Evolutionary conservation across 306 rosid genomes (phyloP), one percentile per base, ranked within the genome.

Genomic region (Vigna trinervia): DNA sequence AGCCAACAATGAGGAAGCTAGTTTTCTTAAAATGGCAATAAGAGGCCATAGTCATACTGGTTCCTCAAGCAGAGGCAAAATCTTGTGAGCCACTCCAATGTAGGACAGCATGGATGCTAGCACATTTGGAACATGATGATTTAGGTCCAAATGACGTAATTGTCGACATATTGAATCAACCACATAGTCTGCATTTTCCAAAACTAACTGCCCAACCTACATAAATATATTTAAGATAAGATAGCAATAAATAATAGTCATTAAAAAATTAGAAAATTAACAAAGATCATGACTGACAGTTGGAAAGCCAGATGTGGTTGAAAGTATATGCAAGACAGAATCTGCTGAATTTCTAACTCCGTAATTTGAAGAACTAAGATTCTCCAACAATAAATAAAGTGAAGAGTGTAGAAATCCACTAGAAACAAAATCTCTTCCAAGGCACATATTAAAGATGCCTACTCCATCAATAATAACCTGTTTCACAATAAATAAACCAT

Each of bases 391-490:
- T 80, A 92, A 76, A 89, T 94, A 94, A 75, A 94, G 91, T 67
- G 97, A 92, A 34, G 91, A 88, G 86, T 94, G 97, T 84, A 94
- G 97, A 86, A 92, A 94, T 65, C 98, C 97, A 71, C 91, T 72
- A 36, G 92, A 88, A 64, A 83, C 66, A 82, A 92, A 94, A 86
- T 89, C 86, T 78, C 81, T 86, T 79, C 96, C 93, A 26, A 94
- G 92, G 89, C 93, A 94, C 73, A 90, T 78, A 82, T 79, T 87
- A 63, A 87, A 85, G 78, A 94, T 85, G 69, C 98, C 98, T 70
- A 94, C 85, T 77, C 98, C 98, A 66, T 94, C 96, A 69, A 94
- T 90, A 60, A 89, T 90, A 87, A 92, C 96, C 98, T 94, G 96
- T 88, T 73, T 41, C 72, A 78, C 79, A 73, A 43, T 78, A 84